Evolutionary conservation across 768 basidiomycete genomes (phyloP).

Genomic region (Macrolepiota fuliginosa): DNA sequence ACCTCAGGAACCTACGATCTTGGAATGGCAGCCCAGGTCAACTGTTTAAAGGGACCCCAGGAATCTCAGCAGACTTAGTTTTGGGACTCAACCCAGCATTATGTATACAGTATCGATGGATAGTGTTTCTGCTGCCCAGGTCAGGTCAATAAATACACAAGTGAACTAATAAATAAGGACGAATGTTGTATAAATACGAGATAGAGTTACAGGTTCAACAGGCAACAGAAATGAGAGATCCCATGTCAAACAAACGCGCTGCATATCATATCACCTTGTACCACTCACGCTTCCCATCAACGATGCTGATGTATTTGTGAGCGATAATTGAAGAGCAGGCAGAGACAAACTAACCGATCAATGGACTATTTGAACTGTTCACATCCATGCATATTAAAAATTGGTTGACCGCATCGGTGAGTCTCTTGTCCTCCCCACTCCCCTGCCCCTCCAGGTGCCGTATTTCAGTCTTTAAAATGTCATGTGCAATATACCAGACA

Average conservation of each 20-base stretch:
- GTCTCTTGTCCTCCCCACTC: not conserved
- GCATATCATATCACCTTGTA: not conserved
- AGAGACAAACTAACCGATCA: slow-evolving; percentile 1
- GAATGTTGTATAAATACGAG: not conserved
- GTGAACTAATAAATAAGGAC: not conserved
- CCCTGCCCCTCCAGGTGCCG: not conserved
- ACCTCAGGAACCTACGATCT: slow-evolving; percentile 7
- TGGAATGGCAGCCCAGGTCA: not conserved
- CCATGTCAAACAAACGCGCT: not conserved
- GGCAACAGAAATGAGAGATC: not conserved
- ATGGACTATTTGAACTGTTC: slow-evolving; percentile 1
- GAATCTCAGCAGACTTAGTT: too few species aligned
- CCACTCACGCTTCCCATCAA: not conserved
- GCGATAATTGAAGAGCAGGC: not conserved
- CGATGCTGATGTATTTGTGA: not conserved
- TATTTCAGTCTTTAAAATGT: slow-evolving; percentile 7
- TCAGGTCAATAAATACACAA: not conserved
- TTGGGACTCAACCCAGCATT: not conserved
- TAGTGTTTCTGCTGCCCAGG: not conserved
- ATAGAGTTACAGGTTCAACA: not conserved
- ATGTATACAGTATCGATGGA: not conserved
- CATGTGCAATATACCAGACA: slow-evolving; percentile 8
- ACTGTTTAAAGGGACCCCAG: not conserved
- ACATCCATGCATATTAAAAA: slow-evolving; percentile 7
- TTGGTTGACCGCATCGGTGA: slow-evolving; percentile 4